Percentiles rank a stretch among this genome's conserved stretches.
Evolutionary conservation across 352 stramenopile species (phyloP).

Genomic region (Globisporangium iwayamae): DNA sequence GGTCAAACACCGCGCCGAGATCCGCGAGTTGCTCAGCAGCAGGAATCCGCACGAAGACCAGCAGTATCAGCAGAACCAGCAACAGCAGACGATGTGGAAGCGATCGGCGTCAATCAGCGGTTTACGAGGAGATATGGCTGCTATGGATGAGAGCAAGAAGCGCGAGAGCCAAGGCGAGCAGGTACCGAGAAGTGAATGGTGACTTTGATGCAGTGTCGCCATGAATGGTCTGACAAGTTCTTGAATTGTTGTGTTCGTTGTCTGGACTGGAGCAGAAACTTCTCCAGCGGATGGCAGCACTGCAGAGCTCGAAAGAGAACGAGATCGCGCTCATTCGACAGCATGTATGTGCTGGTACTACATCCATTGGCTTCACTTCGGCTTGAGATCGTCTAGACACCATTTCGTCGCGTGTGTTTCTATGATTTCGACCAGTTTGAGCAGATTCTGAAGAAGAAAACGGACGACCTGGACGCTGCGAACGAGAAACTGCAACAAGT

Average conservation of each 20-base stretch:
- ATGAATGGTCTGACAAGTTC: not conserved
- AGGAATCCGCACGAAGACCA: constrained; percentile 24
- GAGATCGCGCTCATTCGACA: constrained; percentile 71
- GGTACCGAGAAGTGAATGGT: constrained; percentile 9
- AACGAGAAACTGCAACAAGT: constrained; percentile 39
- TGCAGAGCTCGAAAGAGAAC: constrained; percentile 64
- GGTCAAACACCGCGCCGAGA: constrained; percentile 42
- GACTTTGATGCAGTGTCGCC: not conserved
- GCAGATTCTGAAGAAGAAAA: constrained; percentile 54
- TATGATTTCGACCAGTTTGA: constrained; percentile 39
- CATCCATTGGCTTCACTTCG: not conserved
- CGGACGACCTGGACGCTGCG: constrained; percentile 29
- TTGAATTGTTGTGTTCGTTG: not conserved
- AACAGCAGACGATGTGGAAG: constrained; percentile 17
- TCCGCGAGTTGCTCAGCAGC: constrained; percentile 48
- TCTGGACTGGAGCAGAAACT: constrained; percentile 28
- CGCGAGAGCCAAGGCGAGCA: constrained; percentile 27
- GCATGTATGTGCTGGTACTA: constrained; percentile 28
- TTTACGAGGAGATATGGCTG: constrained; percentile 1
- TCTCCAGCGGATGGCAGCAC: constrained; percentile 36
- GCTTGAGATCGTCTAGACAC: not conserved
- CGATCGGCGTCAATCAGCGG: constrained; percentile 21
- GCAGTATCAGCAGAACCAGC: constrained; percentile 1
- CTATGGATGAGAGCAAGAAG: constrained; percentile 19
- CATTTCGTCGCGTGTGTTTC: not conserved